Base-by-base conservation (phyloP, 495 filamentous ascomycete genomes). In the Cladorrhinum samala region DNA sequence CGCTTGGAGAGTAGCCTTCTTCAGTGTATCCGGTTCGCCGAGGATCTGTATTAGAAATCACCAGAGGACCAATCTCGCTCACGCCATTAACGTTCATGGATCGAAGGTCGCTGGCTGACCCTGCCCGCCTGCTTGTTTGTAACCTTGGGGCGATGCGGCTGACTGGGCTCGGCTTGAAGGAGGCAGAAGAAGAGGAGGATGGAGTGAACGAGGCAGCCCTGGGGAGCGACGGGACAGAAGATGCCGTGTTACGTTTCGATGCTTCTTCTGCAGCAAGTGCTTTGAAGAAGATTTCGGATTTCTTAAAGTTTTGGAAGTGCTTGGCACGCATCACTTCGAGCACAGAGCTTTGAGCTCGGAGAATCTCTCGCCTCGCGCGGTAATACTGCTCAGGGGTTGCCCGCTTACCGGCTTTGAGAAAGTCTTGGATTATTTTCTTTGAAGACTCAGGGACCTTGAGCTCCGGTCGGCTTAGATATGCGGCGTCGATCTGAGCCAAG, bases 221-320 rank as follows among this genome's bases (percentile, higher is more conserved):
- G 17, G 59, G 56, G 6, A 69, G 54, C 8, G 68, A 64, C 3
- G 67, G 59, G n/a, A 58, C 58, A 14, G 60, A 57, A 36, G 63
- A 59, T 5, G 68, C 55, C 66, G 56, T 49, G 9, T 60, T 61
- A 36, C 65, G 71, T 47, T 75, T 74, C 0, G 86, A 80, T 19
- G 81, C 80, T 60, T 96, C 90, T 57, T 95, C 91, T 1, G 91
- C 88, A 9, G 93, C 88, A 3, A 97, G 75, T 58, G 89, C 95
- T 60, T 99, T 97, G 76, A 89, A 97, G 65, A 89, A 99, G 0
- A 97, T 65, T 61, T 96, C 91, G 0, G 91, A 95, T 46, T 84
- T 85, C 59, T 89, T 93, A 68, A 99, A 99, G 39, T 83, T 85
- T 17, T 84, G 82, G 54, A 91, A 91, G 61, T 95, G 80, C 30